Base-by-base conservation (phyloP, 116 monocot genomes). In the Cymodocea nodosa region DNA sequence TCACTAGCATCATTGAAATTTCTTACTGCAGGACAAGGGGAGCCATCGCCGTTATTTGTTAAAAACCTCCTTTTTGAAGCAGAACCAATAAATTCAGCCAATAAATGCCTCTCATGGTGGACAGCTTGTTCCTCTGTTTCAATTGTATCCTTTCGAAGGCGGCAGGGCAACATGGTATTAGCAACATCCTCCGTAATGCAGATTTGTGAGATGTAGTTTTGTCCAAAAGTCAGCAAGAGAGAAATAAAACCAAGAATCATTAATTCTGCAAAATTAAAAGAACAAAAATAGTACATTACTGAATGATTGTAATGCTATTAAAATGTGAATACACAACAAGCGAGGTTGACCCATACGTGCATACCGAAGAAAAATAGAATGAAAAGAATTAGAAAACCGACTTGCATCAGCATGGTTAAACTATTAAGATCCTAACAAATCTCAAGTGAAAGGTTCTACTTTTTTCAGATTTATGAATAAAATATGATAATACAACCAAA, bases 241-340 rank as follows among this genome's bases (percentile, higher is more conserved):
- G 95, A 95, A 61, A 95, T 95, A 70, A 95, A 95, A 11, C 95
- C 95, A 52, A 95, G 90, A 71, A 95, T 66, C 95, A 95, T 95
- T 67, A 95, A 74, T 68, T 95, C 90, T 85, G 90, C 71, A 74
- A 54, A 49, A 35, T 19, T 57, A 57, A 25, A 57, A 25, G 25
- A 57, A 57, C 57, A 20, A 57, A 30, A 57, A 25, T 23, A 57
- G 22, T 23, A 14, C 20, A 25, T 14, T 57, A 57, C 57, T 57
- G 23, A 2, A 20, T 15, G 5, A 24, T 23, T 44, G 44, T 44
- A 1, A 6, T 44, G 44, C 44, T 16, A 54, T 54, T 54, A 1
- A 20, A n/a, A 15, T 18, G 3, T 54, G 54, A 54, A 54, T 15
- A 12, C 44, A 44, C 44, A 10, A 8, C 11, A 44, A 8, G 44